Percentiles rank a stretch among this genome's conserved stretches.
These are phyloP conservation scores for Cystobasidium slooffiae DNA, from an alignment of 1,284 basidiomycete genomes.

Conservation along the genomic window DNA sequence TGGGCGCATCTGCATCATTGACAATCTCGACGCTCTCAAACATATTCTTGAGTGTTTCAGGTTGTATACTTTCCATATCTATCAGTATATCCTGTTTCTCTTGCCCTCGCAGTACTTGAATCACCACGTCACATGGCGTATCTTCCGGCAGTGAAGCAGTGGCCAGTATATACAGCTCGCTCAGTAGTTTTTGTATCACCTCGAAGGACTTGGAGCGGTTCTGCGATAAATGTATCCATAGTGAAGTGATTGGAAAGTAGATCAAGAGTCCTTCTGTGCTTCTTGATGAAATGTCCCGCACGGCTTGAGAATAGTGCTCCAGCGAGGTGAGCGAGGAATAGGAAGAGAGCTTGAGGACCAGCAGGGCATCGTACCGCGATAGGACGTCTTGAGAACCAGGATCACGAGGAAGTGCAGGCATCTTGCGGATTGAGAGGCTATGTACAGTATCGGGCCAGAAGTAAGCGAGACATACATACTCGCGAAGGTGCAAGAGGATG, in stretches of 20 bases:
- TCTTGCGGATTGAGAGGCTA: constrained; percentile 19
- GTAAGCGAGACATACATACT: too few species aligned
- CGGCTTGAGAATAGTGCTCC: constrained; percentile 8
- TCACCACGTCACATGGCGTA: constrained; percentile 25
- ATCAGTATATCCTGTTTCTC: constrained; percentile 2
- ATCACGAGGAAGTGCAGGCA: not conserved
- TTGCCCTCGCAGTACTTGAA: constrained; percentile 15
- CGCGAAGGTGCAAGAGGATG: too few species aligned
- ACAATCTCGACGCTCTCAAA: constrained; percentile 2
- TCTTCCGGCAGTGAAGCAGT: constrained; percentile 22
- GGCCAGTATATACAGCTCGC: constrained; percentile 34
- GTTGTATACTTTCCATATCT: constrained; percentile 5
- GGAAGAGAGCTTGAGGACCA: constrained; percentile 23
- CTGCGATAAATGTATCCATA: not conserved
- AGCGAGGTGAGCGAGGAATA: constrained; percentile 8
- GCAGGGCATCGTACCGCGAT: constrained; percentile 28
- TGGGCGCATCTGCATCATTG: constrained; percentile 24
- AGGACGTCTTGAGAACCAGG: not conserved
- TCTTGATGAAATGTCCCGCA: constrained; percentile 12
- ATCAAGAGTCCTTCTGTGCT: constrained; percentile 29
- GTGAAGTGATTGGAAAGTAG: constrained; percentile 18
- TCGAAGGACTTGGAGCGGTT: constrained; percentile 6
- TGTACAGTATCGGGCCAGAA: too few species aligned
- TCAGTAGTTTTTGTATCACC: constrained; percentile 27
- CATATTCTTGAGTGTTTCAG: constrained; percentile 12